Evolutionary conservation across 768 basidiomycete genomes (phyloP).

Genomic region (Rhizopogon sp.): DNA sequence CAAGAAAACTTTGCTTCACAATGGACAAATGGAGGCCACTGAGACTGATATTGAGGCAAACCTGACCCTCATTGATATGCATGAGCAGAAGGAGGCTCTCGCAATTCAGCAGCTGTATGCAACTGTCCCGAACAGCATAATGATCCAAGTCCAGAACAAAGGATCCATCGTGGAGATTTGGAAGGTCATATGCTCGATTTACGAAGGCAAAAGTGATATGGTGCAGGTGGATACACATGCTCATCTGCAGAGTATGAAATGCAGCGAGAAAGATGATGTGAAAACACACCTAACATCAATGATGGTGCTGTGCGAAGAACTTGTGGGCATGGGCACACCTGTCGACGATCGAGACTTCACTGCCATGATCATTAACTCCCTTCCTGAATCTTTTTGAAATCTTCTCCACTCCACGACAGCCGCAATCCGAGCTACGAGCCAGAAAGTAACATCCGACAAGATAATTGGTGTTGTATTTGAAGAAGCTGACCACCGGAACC

Average conservation of each 20-base stretch:
- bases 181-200: constrained; percentile 1
- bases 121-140: neutral
- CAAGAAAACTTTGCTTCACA: neutral
- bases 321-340: constrained; percentile 4
- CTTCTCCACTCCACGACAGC: neutral
- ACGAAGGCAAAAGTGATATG: constrained; percentile 4
- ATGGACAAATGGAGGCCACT: neutral
- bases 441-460: neutral
- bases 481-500: neutral
- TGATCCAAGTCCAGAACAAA: constrained; percentile 1
- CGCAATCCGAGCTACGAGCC: neutral
- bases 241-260: constrained; percentile 4
- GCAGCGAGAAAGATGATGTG: neutral
- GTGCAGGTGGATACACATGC: neutral
- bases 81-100: constrained; percentile 2
- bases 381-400: neutral
- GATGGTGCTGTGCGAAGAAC: neutral
- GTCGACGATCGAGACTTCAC: constrained; percentile 1
- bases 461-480: neutral
- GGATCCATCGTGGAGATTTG: neutral
- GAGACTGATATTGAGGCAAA: neutral
- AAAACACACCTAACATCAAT: neutral
- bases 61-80: neutral
- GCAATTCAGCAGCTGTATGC: constrained; percentile 3
- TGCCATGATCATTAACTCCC: constrained; percentile 4